Evolutionary conservation across 2,329 filamentous ascomycete genomes (phyloP).

Genomic region (Scytalidium lignicola): DNA sequence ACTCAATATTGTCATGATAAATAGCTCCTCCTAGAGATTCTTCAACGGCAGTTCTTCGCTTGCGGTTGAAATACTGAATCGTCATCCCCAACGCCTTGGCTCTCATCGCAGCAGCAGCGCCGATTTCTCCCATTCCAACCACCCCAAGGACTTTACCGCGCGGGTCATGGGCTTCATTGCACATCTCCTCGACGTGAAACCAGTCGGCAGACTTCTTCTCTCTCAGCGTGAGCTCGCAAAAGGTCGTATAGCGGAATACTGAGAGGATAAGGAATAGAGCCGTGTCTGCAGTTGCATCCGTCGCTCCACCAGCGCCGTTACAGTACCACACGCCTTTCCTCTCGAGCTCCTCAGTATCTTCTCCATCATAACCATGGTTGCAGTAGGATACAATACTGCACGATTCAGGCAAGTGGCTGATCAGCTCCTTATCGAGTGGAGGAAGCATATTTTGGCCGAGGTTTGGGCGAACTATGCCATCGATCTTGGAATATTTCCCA

Average conservation of each 20-base stretch:
- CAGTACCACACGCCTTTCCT: constrained; percentile 25
- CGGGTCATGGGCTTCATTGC: constrained; percentile 22
- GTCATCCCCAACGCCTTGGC: constrained; percentile 69
- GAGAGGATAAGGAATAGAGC: constrained; percentile 21
- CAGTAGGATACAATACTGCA: constrained; percentile 20
- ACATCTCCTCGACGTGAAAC: constrained; percentile 5
- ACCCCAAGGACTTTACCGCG: constrained; percentile 25
- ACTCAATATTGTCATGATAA: constrained; percentile 65
- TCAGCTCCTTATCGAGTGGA: constrained; percentile 20
- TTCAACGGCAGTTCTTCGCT: constrained; percentile 42
- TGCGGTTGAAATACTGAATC: constrained; percentile 68
- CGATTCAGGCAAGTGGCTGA: constrained; percentile 15
- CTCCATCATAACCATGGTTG: constrained; percentile 26
- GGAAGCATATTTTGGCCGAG: constrained; percentile 21
- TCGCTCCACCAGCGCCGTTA: constrained; percentile 15
- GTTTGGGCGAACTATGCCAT: constrained; percentile 28
- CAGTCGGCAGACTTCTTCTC: constrained; percentile 8
- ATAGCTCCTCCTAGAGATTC: constrained; percentile 39
- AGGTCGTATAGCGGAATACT: constrained; percentile 20
- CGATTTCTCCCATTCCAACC: constrained; percentile 32
- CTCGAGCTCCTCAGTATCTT: constrained; percentile 19
- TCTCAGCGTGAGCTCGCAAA: constrained; percentile 16
- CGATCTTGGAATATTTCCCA: constrained; percentile 22
- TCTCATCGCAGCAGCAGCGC: constrained; percentile 27
- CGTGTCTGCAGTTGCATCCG: constrained; percentile 24